These are phyloP conservation scores for Phytophthora palmivora DNA, from an alignment of 352 stramenopile species.

Conservation along the genomic window DNA sequence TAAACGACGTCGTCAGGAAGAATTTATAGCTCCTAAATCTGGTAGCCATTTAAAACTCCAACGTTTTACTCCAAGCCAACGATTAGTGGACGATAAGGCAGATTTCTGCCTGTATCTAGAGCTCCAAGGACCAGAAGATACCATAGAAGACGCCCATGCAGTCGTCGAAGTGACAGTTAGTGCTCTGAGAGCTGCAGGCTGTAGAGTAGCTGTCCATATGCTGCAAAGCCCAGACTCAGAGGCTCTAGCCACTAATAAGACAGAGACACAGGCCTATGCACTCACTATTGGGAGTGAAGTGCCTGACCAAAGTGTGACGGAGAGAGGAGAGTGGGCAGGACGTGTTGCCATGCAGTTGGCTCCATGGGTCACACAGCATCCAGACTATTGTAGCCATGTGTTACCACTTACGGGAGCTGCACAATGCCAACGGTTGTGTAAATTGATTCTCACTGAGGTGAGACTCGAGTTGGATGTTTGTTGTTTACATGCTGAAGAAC, in stretches of 20 bases:
- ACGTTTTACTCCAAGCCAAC: conserved; percentile 37
- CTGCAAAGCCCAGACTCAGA: conserved; percentile 43
- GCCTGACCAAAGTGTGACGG: conserved; percentile 17
- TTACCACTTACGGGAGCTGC: conserved; percentile 51
- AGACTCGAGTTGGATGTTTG: conserved; percentile 49
- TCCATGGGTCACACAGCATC: conserved; percentile 52
- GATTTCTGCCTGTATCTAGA: conserved; percentile 56
- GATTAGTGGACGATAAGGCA: conserved; percentile 38
- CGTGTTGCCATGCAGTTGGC: conserved; percentile 38
- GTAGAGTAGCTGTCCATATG: conserved; percentile 48
- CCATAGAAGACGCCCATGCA: conserved; percentile 42
- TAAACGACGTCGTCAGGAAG: conserved; percentile 12
- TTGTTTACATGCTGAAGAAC: conserved; percentile 22
- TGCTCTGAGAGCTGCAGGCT: conserved; percentile 50
- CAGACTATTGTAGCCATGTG: conserved; percentile 54
- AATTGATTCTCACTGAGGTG: conserved; percentile 56
- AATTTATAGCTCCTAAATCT: conserved; percentile 1
- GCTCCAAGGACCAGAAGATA: background rate
- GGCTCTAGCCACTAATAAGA: conserved; percentile 18
- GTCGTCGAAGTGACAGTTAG: conserved; percentile 45
- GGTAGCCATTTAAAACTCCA: conserved; percentile 41
- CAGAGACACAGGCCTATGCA: conserved; percentile 54
- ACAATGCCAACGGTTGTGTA: conserved; percentile 65
- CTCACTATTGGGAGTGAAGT: conserved; percentile 50
- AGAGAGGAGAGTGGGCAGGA: conserved; percentile 18